Percentiles rank a stretch among this genome's conserved stretches.
Conservation (phyloP, 306 rosid genomes). For the Alnus glutinosa region DNA sequence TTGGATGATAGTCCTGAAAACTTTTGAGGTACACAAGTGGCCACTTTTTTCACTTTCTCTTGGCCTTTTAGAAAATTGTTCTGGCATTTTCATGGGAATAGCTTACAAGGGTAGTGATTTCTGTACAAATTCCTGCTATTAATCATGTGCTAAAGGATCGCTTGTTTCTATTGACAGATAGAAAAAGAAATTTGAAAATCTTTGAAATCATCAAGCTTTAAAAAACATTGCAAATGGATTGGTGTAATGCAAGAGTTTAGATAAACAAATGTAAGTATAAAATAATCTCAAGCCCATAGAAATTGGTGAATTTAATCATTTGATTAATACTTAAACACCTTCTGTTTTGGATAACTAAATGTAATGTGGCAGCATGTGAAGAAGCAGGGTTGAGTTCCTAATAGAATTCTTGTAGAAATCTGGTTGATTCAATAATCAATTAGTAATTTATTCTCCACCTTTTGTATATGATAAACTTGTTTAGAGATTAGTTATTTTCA, state of each 20-base stretch:
- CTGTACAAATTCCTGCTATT: not conserved
- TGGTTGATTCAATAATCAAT: not conserved
- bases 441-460: not conserved
- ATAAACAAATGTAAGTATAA: not conserved
- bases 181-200: not conserved
- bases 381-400: not conserved
- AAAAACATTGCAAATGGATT: not conserved
- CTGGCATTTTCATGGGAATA: not conserved
- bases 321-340: too few relatives aligned
- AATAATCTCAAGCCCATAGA: too few relatives aligned
- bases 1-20: slow-evolving; percentile 90
- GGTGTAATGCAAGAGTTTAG: not conserved
- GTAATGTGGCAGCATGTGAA: not conserved
- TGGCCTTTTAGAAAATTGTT: slow-evolving; percentile 12
- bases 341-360: not conserved
- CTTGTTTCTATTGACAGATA: not conserved
- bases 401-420: not conserved
- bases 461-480: too few relatives aligned
- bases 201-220: not conserved
- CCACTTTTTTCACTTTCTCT: slow-evolving; percentile 17
- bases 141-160: not conserved
- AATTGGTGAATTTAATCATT: too few relatives aligned
- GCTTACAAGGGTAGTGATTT: not conserved
- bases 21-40: slow-evolving; percentile 44
- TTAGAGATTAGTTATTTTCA: not conserved